Base-by-base conservation (phyloP, 2,329 filamentous ascomycete genomes). In the Diaporthe nobilis region DNA sequence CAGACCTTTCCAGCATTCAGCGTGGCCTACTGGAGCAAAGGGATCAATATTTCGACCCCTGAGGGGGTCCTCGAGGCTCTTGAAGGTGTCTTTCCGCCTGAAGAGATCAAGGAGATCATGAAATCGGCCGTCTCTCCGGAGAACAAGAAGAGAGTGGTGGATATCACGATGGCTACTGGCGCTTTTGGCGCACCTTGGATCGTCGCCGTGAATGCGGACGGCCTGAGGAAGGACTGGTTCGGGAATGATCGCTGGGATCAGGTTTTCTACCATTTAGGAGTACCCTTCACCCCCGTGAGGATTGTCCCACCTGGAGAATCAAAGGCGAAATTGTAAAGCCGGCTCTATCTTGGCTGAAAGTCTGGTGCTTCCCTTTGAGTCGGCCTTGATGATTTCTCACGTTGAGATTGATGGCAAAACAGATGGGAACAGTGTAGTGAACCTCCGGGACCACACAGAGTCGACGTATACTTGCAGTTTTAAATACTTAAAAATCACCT, bases 221-320 rank as follows among this genome's bases (percentile, higher is more conserved):
- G 60, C 25, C 15, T 12, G 7, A 63, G 60, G 25, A 63, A 28
- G 60, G 39, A 63, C 37, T 63, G 60, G 60, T 63, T 63, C 39
- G 60, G 60, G 15, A 63, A 63, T 44, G 60, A 63, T 44, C 60
- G 60, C 39, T 63, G 60, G 60, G 39, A 63, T 44, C 60, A 63
- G n/a, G 22, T 63, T 15, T 63, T 63, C 44, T 44, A 63, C 31
- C 60, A 63, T 44, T 17, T 63, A 22, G 39, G 8, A 9, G 58
- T 61, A 25, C 58, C 58, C 37, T 61, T 42, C n/a, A 28, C 58
- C 10, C 58, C 58, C 9, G 58, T 61, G 58, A 60, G 57, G 57
- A 60, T 60, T 9, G 20, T 37, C 22, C 31, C 57, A 9, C 57
- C 57, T n/a, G 57, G 15, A 39, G 57, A 60, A 39, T 37, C 20